Evolutionary conservation across 805 yeast species (phyloP), one percentile per base, ranked within the genome.

Genomic region (Crinitomyces ghanaensis): DNA sequence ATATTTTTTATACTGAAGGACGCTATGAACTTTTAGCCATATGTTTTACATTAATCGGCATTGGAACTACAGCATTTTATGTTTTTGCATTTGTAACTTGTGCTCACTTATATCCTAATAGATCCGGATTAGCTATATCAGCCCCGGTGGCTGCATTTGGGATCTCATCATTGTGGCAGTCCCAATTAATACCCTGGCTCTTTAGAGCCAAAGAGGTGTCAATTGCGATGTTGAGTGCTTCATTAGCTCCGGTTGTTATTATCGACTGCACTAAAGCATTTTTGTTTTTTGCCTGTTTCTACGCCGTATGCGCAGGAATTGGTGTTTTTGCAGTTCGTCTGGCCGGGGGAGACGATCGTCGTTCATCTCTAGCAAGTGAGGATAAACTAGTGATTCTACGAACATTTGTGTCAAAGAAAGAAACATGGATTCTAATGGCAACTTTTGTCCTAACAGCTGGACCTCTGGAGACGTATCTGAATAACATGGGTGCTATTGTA

Each of bases 141-240:
- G 67, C 80, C 28, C 98, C 98, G 0, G 86, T 88, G 2, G 72
- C 93, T 1, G 78, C 78, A 41, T 86, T 79, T 54, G 98, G 97
- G 1, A 49, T 84, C 19, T 78, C 93, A 4, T 71, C 93, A 2
- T 60, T 91, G 35, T 55, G 86, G 30, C 78, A 81, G 3, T 68
- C 94, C 0, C 85, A 75, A 51, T 50, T 71, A 28, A 50, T 66
- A 16, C 40, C 42, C 6, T 17, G 11, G 9, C 59, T 55, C 50
- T 62, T 74, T 45, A 54, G 53, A 42, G 42, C 56, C 32, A 22
- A 40, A 4, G 42, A 40, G 1, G 39, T 33, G 6, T 12, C 8
- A 25, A 25, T 6, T 6, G 30, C 16, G 8, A 6, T 6, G 16
- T 9, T 9, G 9, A 21, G 2, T 45, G 45, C 6, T n/a, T n/a